These are phyloP conservation scores for Hyaloscypha bicolor DNA, from an alignment of 495 filamentous ascomycete genomes.

Conservation along the genomic window DNA sequence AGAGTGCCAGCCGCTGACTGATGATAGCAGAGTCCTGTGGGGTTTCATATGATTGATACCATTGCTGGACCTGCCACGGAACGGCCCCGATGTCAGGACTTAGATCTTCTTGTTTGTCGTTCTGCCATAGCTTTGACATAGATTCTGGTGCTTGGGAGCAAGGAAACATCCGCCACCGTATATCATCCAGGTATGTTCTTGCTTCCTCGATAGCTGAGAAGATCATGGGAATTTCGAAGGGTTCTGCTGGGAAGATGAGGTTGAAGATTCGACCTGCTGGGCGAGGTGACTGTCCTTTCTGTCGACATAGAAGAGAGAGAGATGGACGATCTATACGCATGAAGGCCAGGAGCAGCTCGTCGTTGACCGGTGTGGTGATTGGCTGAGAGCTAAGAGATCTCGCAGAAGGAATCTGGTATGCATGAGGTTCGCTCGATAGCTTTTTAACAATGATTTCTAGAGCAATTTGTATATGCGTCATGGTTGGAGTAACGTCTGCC, in stretches of 20 bases:
- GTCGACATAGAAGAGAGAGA: slow-evolving; percentile 7
- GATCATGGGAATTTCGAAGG: slow-evolving; percentile 12
- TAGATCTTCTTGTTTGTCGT: background rate
- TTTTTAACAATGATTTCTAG: slow-evolving; percentile 24
- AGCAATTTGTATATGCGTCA: slow-evolving; percentile 28
- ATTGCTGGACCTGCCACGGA: slow-evolving; percentile 5
- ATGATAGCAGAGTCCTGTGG: background rate
- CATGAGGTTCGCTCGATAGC: slow-evolving; percentile 18
- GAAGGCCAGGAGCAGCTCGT: slow-evolving; percentile 25
- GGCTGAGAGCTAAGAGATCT: background rate
- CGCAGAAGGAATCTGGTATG: slow-evolving; percentile 11
- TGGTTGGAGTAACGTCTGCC: slow-evolving; percentile 12
- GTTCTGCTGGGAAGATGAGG: slow-evolving; percentile 14
- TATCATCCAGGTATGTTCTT: slow-evolving; percentile 28
- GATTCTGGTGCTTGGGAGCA: background rate
- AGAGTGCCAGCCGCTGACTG: slow-evolving; percentile 17
- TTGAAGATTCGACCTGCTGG: slow-evolving; percentile 20
- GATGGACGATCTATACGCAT: slow-evolving; percentile 25
- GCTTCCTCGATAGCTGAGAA: slow-evolving; percentile 28
- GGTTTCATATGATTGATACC: slow-evolving; percentile 11
- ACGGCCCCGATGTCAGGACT: slow-evolving; percentile 5
- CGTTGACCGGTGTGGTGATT: slow-evolving; percentile 9
- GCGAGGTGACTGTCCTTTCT: background rate
- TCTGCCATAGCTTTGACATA: background rate
- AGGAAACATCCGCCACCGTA: slow-evolving; percentile 22